phyloP scores from a whole-genome alignment of 2,329 filamentous ascomycete species.

The Penicillium aurantiogriseum region DNA sequence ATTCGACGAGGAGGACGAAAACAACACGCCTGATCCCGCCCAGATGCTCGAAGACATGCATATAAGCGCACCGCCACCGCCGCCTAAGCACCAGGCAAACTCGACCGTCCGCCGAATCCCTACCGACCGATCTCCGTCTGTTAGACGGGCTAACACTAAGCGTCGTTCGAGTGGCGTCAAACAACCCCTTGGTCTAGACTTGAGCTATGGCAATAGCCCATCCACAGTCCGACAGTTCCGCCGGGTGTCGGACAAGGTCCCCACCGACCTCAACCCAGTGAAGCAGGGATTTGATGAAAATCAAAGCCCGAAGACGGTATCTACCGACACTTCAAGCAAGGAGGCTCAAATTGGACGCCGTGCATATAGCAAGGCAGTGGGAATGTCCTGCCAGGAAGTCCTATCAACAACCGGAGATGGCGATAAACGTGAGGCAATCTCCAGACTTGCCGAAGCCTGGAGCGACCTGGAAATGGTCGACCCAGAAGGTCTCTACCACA shows the following conservation, averaged over 20 bases:
- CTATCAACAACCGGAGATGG: conserved; percentile 72
- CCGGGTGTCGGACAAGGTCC: conserved; percentile 71
- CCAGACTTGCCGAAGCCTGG: conserved; percentile 80
- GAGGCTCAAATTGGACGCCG: conserved; percentile 80
- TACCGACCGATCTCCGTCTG: conserved; percentile 46
- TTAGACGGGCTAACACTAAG: conserved; percentile 42
- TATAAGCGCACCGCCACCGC: conserved; percentile 46
- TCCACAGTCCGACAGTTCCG: conserved; percentile 92
- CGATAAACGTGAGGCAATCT: conserved; percentile 79
- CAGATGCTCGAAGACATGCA: conserved; percentile 42
- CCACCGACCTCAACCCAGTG: conserved; percentile 21
- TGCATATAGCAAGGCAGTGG: conserved; percentile 76
- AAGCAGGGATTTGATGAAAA: conserved; percentile 42
- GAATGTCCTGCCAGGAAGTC: conserved; percentile 79
- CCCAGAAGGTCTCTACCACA: conserved; percentile 83
- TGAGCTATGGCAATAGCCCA: conserved; percentile 89
- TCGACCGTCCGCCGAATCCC: conserved; percentile 53
- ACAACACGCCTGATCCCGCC: conserved; percentile 27
- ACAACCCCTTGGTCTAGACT: conserved; percentile 80
- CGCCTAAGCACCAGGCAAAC: conserved; percentile 55
- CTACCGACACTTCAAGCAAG: conserved; percentile 56
- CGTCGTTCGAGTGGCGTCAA: conserved; percentile 56
- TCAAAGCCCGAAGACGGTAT: conserved; percentile 35
- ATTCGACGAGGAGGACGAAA: conserved; percentile 33
- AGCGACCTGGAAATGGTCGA: conserved; percentile 80